Base-by-base conservation (phyloP, 129 eudicot genomes). In the Flaveria linearis region DNA sequence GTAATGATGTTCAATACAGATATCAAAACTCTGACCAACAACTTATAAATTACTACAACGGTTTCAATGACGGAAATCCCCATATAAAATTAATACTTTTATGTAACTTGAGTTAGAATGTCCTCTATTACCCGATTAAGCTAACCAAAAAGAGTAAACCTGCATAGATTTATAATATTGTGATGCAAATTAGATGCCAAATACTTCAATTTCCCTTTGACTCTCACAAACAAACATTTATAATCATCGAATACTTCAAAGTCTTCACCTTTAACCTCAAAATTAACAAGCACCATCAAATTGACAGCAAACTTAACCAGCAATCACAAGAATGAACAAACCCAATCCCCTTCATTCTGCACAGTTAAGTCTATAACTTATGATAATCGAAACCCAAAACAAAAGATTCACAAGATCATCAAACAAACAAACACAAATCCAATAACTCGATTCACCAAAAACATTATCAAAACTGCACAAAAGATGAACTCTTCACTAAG, bases 271-370 rank as follows among this genome's bases (percentile, higher is more conserved):
- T 51, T 51, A 20, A 71, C 49, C 28, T 47, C 14, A 25, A 2
- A 23, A 9, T 33, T 6, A 70, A 43, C 43, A 65, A 56, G 46
- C 9, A 33, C 46, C 26, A 23, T 16, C 17, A 68, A 25, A 8
- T 28, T 28, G 33, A 28, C 33, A 28, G 4, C 33, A 28, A 28
- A 28, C 36, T 69, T n/a, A 67, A 43, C 73, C 33, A 67, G 25
- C 50, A 49, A 69, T 64, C n/a, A 26, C 14, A 47, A 74, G 68
- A 57, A 57, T 57, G 41, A 81, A 69, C 68, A 86, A 73, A 9
- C 69, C 71, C 52, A 79, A 66, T 56, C 50, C 10, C 79, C 26
- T 71, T 50, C 41, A 36, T 5, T 36, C 41, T 36, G 41, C 41
- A 36, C 41, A 36, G 1, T 36, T 0, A 36, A 36, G 8, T 36